Percentiles rank a stretch among this genome's conserved stretches.
phyloP scores from a whole-genome alignment of 257 asterid species.

The Capsicum pubescens region DNA sequence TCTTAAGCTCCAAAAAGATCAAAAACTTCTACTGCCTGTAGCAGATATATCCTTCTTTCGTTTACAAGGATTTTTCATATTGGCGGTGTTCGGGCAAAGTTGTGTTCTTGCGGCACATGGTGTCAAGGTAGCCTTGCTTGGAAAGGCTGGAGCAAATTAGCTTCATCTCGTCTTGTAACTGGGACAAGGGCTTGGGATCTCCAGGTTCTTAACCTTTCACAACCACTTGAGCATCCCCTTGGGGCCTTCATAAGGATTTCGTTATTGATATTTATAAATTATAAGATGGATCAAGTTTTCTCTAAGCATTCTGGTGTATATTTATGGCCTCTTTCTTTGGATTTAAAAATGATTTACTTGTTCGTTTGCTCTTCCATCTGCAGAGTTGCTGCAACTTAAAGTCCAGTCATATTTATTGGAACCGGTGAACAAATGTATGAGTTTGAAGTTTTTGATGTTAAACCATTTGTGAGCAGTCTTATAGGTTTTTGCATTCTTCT shows the following conservation, averaged over 20 bases:
- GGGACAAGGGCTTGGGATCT: not conserved
- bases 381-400: too few relatives aligned
- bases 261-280: not conserved
- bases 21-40: not conserved
- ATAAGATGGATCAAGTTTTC: not conserved
- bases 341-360: not conserved
- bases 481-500: slow-evolving; percentile 58
- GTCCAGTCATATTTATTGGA: too few relatives aligned
- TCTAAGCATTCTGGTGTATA: not conserved
- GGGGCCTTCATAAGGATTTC: not conserved
- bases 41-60: not conserved
- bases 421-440: too few relatives aligned
- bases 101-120: not conserved
- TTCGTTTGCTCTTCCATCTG: not conserved
- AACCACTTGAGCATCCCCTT: slow-evolving; percentile 1
- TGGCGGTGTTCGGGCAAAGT: not conserved
- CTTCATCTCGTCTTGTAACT: not conserved
- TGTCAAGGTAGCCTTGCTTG: not conserved
- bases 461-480: too few relatives aligned
- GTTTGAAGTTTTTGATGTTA: too few relatives aligned
- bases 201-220: not conserved
- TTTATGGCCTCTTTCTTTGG: not conserved
- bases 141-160: not conserved
- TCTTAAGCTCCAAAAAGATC: not conserved
- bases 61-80: not conserved